Conservation (phyloP, 2,329 filamentous ascomycete species). For the Penicillium occitanis region DNA sequence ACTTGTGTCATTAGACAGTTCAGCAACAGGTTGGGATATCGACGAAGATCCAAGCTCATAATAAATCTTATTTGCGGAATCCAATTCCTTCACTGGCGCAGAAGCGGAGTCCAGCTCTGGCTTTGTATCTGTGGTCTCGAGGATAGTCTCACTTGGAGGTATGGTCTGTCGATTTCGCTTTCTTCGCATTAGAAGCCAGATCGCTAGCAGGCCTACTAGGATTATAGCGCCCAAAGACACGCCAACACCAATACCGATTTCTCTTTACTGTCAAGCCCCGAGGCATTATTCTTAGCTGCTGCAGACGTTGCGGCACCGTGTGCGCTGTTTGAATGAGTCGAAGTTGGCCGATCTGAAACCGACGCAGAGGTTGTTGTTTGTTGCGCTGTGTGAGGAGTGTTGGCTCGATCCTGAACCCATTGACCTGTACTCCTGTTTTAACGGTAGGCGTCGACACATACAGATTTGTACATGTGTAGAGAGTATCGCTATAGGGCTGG, state of each 20-base stretch:
- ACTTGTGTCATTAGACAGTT: neutral
- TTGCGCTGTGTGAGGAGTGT: neutral
- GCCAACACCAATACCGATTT: neutral
- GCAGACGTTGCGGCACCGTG: neutral
- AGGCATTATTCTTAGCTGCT: neutral
- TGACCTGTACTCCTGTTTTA: neutral
- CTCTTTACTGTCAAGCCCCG: neutral
- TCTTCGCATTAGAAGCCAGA: neutral
- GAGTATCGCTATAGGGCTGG: neutral
- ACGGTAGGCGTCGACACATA: neutral
- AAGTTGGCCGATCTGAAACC: neutral
- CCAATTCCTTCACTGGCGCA: neutral
- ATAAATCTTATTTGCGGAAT: neutral
- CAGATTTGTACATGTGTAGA: neutral
- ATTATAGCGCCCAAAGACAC: neutral
- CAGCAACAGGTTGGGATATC: neutral
- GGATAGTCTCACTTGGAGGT: neutral
- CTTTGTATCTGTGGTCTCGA: neutral
- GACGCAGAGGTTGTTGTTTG: neutral
- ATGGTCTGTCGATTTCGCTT: neutral
- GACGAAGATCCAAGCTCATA: neutral
- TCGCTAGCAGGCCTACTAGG: neutral
- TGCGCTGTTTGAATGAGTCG: neutral
- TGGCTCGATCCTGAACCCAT: neutral
- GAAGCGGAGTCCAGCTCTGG: neutral